Evolutionary conservation across 2,329 filamentous ascomycete genomes (phyloP), one percentile per base, ranked within the genome.

Genomic region (Hypoxylon sp.): DNA sequence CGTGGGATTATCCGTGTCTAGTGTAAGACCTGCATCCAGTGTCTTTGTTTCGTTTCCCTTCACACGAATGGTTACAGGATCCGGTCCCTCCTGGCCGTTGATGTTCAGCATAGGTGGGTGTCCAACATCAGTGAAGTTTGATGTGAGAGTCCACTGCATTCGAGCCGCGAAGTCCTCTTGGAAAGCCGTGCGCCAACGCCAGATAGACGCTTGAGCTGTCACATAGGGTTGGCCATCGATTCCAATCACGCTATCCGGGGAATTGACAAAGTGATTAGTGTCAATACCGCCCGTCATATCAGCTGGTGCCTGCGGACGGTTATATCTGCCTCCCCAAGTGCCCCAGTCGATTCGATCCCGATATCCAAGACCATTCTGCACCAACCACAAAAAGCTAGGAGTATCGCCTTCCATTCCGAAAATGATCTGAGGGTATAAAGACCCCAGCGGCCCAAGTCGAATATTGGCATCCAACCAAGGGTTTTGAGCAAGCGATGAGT

Each of bases 101-200:
- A 46, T 38, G 3, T 37, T 38, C 9, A 38, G n/a, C 5, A 46
- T 26, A 21, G 43, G 34, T 6, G 42, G 40, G 15, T 51, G 48
- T 13, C 34, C 34, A 13, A 29, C 41, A 3, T 29, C 26, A 17
- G 27, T 23, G 12, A 45, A 45, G 8, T 45, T 25, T 3, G 27
- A 13, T 9, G 40, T 45, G 1, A 51, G 34, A 34, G 47, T 51
- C 40, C 47, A 51, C 23, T 38, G 40, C 16, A 51, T 50, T 23
- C 46, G 38, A 31, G 38, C 38, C 7, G 46, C 46, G 20, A 50
- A 50, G 15, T 44, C 47, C n/a, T 50, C 38, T 29, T 50, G 47
- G 17, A 43, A 44, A 12, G 47, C 38, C 17, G 17, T n/a, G 8
- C 47, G 40, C 47, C 47, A 50, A 17, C 47, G 38, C 47, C 47